Conservation (phyloP, 2,329 filamentous ascomycete genomes). For the Ophidiomyces ophidiicola region DNA sequence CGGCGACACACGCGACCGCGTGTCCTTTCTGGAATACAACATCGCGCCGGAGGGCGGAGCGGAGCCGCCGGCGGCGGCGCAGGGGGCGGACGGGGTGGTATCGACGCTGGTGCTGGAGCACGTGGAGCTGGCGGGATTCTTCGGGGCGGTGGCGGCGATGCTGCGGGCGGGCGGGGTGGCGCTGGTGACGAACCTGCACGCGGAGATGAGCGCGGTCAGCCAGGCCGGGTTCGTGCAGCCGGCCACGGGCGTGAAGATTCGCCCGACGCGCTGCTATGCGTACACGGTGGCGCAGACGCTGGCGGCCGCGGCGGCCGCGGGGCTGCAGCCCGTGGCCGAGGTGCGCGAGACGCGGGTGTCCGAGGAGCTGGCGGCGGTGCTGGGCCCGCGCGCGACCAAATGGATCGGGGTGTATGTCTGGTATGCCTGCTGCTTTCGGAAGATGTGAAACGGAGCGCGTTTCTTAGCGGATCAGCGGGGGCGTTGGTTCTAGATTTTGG, state of each 20-base stretch:
- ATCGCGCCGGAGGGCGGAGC: slow-evolving; percentile 26
- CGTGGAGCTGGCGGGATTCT: slow-evolving; percentile 47
- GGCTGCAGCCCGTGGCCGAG: slow-evolving; percentile 35
- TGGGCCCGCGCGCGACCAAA: slow-evolving; percentile 51
- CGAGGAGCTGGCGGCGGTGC: slow-evolving; percentile 44
- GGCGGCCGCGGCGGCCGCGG: slow-evolving; percentile 36
- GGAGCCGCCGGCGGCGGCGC: slow-evolving; percentile 16
- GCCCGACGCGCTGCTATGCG: slow-evolving; percentile 46
- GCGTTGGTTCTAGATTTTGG: background rate
- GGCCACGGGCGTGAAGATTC: slow-evolving; percentile 44
- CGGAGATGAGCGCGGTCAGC: slow-evolving; percentile 47
- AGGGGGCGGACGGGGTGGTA: slow-evolving; percentile 37
- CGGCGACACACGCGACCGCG: background rate
- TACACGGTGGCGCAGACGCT: slow-evolving; percentile 43
- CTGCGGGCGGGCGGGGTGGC: slow-evolving; percentile 40
- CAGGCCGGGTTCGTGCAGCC: slow-evolving; percentile 52
- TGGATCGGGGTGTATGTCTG: slow-evolving; percentile 49
- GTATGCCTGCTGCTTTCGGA: slow-evolving; percentile 41
- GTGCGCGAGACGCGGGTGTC: slow-evolving; percentile 37
- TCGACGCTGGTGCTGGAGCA: slow-evolving; percentile 56
- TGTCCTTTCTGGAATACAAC: slow-evolving; percentile 26
- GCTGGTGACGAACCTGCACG: slow-evolving; percentile 57
- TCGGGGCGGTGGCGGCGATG: slow-evolving; percentile 35
- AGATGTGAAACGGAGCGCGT: slow-evolving; percentile 14
- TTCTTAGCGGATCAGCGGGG: too few relatives aligned